A percentile compares a stretch with the other conserved stretches of the same genome.
phyloP scores from a whole-genome alignment of 768 basidiomycete species.

The Amanita subjunquillea region DNA sequence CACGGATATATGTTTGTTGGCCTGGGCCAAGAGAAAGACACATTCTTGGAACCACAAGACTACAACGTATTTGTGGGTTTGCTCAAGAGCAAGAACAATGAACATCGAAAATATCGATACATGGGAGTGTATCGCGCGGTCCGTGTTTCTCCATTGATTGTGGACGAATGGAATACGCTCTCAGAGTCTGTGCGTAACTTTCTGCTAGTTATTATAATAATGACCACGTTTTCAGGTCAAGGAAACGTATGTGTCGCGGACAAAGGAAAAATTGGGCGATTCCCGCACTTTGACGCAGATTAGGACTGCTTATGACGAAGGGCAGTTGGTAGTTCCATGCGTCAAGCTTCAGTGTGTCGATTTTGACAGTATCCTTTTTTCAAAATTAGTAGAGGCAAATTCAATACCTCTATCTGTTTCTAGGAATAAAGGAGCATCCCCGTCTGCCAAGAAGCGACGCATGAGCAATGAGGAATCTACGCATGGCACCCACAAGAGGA shows the following conservation, averaged over 20 bases:
- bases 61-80: constrained; percentile 37
- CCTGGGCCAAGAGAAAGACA: constrained; percentile 32
- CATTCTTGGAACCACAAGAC: constrained; percentile 27
- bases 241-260: constrained; percentile 25
- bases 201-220: not conserved
- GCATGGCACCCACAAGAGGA: not conserved
- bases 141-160: constrained; percentile 28
- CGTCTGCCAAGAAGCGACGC: constrained; percentile 9
- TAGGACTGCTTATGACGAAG: constrained; percentile 31
- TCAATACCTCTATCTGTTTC: not conserved
- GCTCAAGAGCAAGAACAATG: constrained; percentile 14
- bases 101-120: constrained; percentile 28
- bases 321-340: constrained; percentile 35
- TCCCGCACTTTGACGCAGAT: constrained; percentile 22
- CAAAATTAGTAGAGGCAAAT: constrained; percentile 13
- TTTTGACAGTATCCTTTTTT: constrained; percentile 32
- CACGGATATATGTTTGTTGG: constrained; percentile 51
- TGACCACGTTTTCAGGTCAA: constrained; percentile 17
- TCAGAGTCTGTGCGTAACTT: constrained; percentile 23
- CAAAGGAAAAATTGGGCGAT: constrained; percentile 28
- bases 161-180: constrained; percentile 38
- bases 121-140: constrained; percentile 34
- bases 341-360: constrained; percentile 34
- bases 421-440: not conserved
- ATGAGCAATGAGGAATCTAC: constrained; percentile 9